Evolutionary conservation across 352 stramenopile species (phyloP).

Genomic region (Labyrinthula sp.): DNA sequence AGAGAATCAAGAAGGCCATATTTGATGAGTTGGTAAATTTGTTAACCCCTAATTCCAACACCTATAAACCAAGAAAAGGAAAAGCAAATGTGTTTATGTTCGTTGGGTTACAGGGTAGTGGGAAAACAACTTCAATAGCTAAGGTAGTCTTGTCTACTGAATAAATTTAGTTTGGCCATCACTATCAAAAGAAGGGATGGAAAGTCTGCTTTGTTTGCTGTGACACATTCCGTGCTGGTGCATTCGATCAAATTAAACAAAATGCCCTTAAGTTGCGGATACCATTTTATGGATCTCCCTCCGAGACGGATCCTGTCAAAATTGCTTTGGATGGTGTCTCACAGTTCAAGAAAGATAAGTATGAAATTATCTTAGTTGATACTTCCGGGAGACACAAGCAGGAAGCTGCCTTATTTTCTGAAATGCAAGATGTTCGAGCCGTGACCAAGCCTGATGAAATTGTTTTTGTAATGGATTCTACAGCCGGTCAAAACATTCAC

Average conservation of each 20-base stretch:
- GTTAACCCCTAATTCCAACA: constrained; percentile 52
- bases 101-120: constrained; percentile 65
- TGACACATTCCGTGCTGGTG: constrained; percentile 91
- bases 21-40: constrained; percentile 63
- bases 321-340: constrained; percentile 90
- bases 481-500: constrained; percentile 88
- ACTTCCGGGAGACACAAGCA: constrained; percentile 93
- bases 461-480: constrained; percentile 98
- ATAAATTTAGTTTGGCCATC: constrained; percentile 90
- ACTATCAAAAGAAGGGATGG: constrained; percentile 88
- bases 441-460: constrained; percentile 82
- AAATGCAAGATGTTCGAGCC: constrained; percentile 91
- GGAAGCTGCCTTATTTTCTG: constrained; percentile 86
- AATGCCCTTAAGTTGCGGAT: constrained; percentile 91
- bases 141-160: too few species aligned
- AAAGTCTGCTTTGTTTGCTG: constrained; percentile 97
- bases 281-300: constrained; percentile 95
- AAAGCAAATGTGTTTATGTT: constrained; percentile 76
- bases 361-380: constrained; percentile 98
- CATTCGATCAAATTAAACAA: constrained; percentile 98
- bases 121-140: constrained; percentile 97
- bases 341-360: constrained; percentile 82
- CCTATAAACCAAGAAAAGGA: constrained; percentile 64
- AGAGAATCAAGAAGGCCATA: constrained; percentile 64
- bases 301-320: constrained; percentile 83